Evolutionary conservation across 2,329 filamentous ascomycete species (phyloP).

Genomic region (Colletotrichum destructivum): DNA sequence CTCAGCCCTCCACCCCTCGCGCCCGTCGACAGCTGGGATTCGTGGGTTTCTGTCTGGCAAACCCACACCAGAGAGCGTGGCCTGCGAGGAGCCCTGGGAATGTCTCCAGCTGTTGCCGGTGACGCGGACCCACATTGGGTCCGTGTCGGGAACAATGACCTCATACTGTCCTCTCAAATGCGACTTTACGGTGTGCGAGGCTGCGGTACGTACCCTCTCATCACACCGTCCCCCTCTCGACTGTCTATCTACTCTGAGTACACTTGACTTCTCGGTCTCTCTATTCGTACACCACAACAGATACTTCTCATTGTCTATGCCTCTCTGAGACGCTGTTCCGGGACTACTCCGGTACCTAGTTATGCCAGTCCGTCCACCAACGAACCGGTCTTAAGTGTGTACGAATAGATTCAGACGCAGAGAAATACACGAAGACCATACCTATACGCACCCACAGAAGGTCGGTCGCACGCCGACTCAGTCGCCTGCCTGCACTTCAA

Average conservation of each 20-base stretch:
- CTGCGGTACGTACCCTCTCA: not conserved
- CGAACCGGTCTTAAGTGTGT: too few species aligned
- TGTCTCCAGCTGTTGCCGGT: slow-evolving; percentile 28
- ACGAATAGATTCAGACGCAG: not conserved
- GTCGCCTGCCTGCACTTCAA: not conserved
- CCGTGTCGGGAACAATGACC: slow-evolving; percentile 35
- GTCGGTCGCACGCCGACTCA: not conserved
- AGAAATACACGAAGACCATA: not conserved
- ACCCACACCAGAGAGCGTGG: slow-evolving; percentile 7
- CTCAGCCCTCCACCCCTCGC: slow-evolving; percentile 15
- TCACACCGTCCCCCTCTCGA: not conserved
- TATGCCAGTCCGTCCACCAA: too few species aligned
- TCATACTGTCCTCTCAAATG: slow-evolving; percentile 25
- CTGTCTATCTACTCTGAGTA: not conserved
- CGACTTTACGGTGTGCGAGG: not conserved
- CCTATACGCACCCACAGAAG: not conserved
- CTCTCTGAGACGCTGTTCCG: not conserved
- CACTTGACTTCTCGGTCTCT: too few species aligned
- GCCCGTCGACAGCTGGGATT: slow-evolving; percentile 12
- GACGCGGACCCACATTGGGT: slow-evolving; percentile 13
- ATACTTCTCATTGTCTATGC: too few species aligned
- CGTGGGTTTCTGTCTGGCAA: not conserved
- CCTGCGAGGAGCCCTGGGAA: slow-evolving; percentile 1
- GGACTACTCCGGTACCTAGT: slow-evolving; percentile 19
- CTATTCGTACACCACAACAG: too few species aligned